A percentile compares a stretch with the other conserved stretches of the same genome.
Conservation (phyloP, 768 basidiomycete genomes). For the Russula sp. region DNA sequence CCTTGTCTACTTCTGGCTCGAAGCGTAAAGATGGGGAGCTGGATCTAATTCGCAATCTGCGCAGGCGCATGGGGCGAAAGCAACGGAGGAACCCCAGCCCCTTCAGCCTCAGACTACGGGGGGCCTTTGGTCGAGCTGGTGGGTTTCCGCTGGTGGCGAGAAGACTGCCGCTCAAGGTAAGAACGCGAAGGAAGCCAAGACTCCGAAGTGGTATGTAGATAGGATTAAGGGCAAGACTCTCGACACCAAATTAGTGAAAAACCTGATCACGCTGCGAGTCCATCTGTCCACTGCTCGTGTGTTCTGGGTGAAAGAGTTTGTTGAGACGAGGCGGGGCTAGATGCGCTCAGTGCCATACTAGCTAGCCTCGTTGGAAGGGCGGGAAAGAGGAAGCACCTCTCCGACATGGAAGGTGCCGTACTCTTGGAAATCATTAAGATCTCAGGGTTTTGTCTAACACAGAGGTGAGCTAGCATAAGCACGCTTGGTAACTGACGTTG, state of each 20-base stretch:
- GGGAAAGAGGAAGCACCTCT: conserved; percentile 56
- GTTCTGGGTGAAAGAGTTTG: conserved; percentile 75
- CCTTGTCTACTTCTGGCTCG: conserved; percentile 37
- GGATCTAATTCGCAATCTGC: conserved; percentile 22
- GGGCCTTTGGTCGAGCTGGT: conserved; percentile 73
- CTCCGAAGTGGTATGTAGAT: conserved; percentile 63
- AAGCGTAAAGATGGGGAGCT: conserved; percentile 44
- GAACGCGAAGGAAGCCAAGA: conserved; percentile 42
- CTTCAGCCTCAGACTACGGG: conserved; percentile 70
- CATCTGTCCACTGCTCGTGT: conserved; percentile 81
- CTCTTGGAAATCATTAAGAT: conserved; percentile 76
- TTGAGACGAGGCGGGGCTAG: conserved; percentile 65
- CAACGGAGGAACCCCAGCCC: conserved; percentile 30
- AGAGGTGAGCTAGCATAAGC: conserved; percentile 51
- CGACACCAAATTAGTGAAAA: conserved; percentile 65
- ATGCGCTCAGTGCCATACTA: conserved; percentile 56
- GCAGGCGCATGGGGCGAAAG: conserved; percentile 19
- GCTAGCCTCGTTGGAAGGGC: conserved; percentile 61
- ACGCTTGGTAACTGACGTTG: conserved; percentile 4
- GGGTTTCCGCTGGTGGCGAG: conserved; percentile 63
- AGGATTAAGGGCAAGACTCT: conserved; percentile 53
- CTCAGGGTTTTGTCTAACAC: conserved; percentile 82
- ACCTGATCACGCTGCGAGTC: conserved; percentile 78
- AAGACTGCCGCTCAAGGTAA: conserved; percentile 36
- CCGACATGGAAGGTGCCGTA: conserved; percentile 64